phyloP scores from a whole-genome alignment of 257 asterid species.

The Solanum bukasovii region DNA sequence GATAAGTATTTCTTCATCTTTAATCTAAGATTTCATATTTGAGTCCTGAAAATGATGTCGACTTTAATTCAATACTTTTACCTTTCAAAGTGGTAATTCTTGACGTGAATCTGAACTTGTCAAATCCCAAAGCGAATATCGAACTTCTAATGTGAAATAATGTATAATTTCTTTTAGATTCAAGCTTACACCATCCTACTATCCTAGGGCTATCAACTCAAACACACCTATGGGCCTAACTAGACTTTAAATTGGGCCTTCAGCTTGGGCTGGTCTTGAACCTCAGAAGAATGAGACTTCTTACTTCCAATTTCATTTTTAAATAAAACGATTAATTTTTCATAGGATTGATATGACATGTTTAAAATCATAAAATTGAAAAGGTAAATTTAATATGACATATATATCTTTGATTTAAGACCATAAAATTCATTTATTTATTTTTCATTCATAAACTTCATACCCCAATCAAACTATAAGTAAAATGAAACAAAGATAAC shows the following conservation, averaged over 20 bases:
- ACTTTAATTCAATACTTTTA: background rate
- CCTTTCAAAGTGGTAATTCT: background rate
- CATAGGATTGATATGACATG: background rate
- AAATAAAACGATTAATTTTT: too few relatives aligned
- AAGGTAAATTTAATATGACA: background rate
- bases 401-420: too few relatives aligned
- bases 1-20: background rate
- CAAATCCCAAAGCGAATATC: background rate
- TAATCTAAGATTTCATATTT: background rate
- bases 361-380: too few relatives aligned
- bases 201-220: background rate
- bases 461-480: background rate
- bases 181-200: background rate
- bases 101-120: background rate
- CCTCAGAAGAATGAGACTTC: background rate
- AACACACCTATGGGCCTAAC: background rate
- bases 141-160: background rate
- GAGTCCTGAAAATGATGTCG: accelerated
- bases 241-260: background rate
- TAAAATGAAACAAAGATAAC: background rate
- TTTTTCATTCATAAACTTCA: background rate
- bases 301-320: background rate
- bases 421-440: background rate
- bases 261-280: background rate
- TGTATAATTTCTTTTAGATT: background rate